Conservation (phyloP, 805 yeast species). For the Cyberlindnera americana region DNA sequence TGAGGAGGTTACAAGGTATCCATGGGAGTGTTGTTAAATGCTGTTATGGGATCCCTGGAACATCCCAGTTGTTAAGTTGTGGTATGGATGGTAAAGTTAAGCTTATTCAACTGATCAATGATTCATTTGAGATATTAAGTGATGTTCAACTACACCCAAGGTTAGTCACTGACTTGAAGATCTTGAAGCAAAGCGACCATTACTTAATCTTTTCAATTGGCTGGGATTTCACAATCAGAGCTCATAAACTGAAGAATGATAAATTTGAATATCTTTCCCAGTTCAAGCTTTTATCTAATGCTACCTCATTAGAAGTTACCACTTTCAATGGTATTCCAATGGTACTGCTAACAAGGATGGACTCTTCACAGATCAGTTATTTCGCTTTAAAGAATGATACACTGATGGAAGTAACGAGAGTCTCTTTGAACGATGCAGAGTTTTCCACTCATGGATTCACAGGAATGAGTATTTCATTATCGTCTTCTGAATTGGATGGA, state of each 20-base stretch:
- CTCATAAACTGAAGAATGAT: constrained; percentile 28
- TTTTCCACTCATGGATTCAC: constrained; percentile 63
- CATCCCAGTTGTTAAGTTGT: constrained; percentile 34
- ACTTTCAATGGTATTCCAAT: constrained; percentile 30
- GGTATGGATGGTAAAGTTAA: constrained; percentile 52
- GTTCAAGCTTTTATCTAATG: constrained; percentile 43
- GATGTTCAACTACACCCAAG: constrained; percentile 36
- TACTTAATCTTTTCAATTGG: constrained; percentile 53
- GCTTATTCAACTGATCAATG: constrained; percentile 20
- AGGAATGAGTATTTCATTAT: constrained; percentile 43
- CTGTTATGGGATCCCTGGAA: constrained; percentile 29
- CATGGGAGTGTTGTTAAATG: constrained; percentile 33
- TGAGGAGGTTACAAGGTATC: constrained; percentile 5
- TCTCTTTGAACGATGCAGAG: constrained; percentile 72
- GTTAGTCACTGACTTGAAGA: constrained; percentile 35
- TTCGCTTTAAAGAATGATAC: constrained; percentile 23
- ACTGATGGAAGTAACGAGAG: constrained; percentile 37
- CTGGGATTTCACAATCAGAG: constrained; percentile 49
- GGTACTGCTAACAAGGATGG: constrained; percentile 54
- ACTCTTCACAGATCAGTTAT: constrained; percentile 55
- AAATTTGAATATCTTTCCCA: constrained; percentile 21
- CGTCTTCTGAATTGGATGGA: constrained; percentile 9
- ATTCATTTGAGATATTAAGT: constrained; percentile 4
- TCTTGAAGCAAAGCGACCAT: constrained; percentile 13
- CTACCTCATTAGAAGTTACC: constrained; percentile 47